A percentile compares a stretch with the other conserved stretches of the same genome.
These are phyloP conservation scores for Platanus orientalis DNA, from an alignment of 164 flowering plant genomes.

Conservation along the genomic window DNA sequence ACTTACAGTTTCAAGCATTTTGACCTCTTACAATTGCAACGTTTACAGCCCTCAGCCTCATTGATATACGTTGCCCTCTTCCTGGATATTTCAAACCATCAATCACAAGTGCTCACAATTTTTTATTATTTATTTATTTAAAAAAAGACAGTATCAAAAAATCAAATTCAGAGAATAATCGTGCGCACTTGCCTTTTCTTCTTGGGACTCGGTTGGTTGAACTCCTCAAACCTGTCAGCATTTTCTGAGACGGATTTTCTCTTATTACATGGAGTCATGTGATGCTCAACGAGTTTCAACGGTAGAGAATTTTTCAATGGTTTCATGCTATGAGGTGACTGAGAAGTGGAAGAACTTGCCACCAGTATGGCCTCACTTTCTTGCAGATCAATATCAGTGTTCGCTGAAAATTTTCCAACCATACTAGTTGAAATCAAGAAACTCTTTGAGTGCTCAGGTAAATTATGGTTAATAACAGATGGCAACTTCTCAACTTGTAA, in stretches of 20 bases:
- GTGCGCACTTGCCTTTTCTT: slow-evolving; percentile 41
- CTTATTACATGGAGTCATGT: slow-evolving; percentile 18
- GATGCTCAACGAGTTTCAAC: slow-evolving; percentile 18
- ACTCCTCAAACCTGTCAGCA: slow-evolving; percentile 27
- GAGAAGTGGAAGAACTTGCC: slow-evolving; percentile 20
- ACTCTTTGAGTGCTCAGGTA: slow-evolving; percentile 18
- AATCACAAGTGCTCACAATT: neutral
- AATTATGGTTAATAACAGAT: slow-evolving; percentile 9
- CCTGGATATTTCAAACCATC: slow-evolving; percentile 23
- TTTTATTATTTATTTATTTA: too few species aligned
- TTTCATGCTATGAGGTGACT: slow-evolving; percentile 16
- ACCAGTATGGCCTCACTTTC: slow-evolving; percentile 12
- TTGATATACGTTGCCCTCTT: slow-evolving; percentile 18
- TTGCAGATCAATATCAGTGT: slow-evolving; percentile 18
- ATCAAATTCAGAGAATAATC: neutral
- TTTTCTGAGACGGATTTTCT: slow-evolving; percentile 20
- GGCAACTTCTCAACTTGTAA: slow-evolving; percentile 15
- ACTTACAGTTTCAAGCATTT: slow-evolving; percentile 84
- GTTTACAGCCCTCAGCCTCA: slow-evolving; percentile 52
- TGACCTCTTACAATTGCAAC: slow-evolving; percentile 66
- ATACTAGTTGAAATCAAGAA: slow-evolving; percentile 12
- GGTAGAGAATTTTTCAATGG: slow-evolving; percentile 8
- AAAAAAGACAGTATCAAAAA: neutral
- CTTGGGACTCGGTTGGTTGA: slow-evolving; percentile 38
- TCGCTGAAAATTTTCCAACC: slow-evolving; percentile 17